phyloP scores from a whole-genome alignment of 805 yeast species.

The Suhomyces pyralidae region DNA sequence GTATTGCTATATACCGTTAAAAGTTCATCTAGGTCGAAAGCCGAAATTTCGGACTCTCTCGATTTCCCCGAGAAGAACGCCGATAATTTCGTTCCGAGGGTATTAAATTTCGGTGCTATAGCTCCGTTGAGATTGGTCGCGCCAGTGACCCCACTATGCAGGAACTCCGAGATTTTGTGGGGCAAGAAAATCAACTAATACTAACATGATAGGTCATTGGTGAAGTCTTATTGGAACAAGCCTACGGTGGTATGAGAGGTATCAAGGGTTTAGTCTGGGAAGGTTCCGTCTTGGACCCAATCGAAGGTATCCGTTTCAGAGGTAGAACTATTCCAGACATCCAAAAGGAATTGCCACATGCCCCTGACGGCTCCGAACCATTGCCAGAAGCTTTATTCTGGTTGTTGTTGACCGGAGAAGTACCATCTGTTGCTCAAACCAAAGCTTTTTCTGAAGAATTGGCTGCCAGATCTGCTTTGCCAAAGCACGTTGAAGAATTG shows the following conservation, averaged over 20 bases:
- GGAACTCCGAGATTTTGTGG: background rate
- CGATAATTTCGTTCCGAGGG: background rate
- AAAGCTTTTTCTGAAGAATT: constrained; percentile 55
- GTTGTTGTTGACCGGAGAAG: constrained; percentile 72
- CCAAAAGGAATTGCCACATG: constrained; percentile 62
- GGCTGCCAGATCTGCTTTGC: constrained; percentile 63
- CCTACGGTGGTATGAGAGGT: constrained; percentile 79
- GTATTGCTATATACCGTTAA: background rate
- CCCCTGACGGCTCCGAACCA: constrained; percentile 56
- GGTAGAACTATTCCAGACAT: constrained; percentile 73
- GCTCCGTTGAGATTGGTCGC: background rate
- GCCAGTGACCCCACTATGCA: background rate
- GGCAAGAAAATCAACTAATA: background rate
- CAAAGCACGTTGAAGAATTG: constrained; percentile 58
- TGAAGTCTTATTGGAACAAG: constrained; percentile 44
- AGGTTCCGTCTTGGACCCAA: constrained; percentile 72
- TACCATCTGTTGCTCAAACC: constrained; percentile 61
- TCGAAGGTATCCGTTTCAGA: constrained; percentile 75
- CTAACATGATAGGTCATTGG: constrained; percentile 34
- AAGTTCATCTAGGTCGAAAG: background rate
- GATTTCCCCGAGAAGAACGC: background rate
- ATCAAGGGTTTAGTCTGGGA: constrained; percentile 75
- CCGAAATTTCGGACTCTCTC: background rate
- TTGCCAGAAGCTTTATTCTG: constrained; percentile 77
- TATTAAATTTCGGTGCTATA: background rate